phyloP scores from a whole-genome alignment of 495 filamentous ascomycete genomes.

The Trichoderma parareesei region DNA sequence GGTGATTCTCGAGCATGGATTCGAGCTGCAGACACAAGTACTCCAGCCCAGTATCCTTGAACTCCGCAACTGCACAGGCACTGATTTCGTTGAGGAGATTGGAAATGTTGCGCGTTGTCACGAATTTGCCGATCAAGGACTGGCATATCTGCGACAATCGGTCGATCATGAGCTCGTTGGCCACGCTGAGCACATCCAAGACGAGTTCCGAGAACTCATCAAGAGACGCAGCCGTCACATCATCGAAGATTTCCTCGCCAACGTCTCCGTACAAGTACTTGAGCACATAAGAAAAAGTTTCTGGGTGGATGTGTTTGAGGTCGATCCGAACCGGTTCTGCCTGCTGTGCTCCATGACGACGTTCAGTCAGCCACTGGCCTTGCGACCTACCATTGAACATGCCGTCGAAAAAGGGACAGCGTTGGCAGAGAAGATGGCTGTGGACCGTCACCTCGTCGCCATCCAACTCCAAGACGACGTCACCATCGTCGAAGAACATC shows the following conservation, averaged over 20 bases:
- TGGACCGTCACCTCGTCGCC: slow-evolving; percentile 60
- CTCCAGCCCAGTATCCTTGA: slow-evolving; percentile 82
- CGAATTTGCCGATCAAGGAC: slow-evolving; percentile 75
- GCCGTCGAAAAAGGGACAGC: slow-evolving; percentile 88
- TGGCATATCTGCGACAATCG: slow-evolving; percentile 85
- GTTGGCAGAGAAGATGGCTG: slow-evolving; percentile 65
- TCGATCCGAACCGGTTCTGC: slow-evolving; percentile 60
- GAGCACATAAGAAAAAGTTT: slow-evolving; percentile 70
- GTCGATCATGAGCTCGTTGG: slow-evolving; percentile 94
- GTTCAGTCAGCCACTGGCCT: slow-evolving; percentile 70
- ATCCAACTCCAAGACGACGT: slow-evolving; percentile 69
- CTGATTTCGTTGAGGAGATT: slow-evolving; percentile 74
- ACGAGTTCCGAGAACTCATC: slow-evolving; percentile 81
- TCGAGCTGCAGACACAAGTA: slow-evolving; percentile 90
- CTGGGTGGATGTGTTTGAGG: slow-evolving; percentile 65
- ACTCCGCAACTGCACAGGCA: slow-evolving; percentile 70
- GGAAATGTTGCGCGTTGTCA: slow-evolving; percentile 79
- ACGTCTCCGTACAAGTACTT: slow-evolving; percentile 77
- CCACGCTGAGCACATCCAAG: slow-evolving; percentile 84
- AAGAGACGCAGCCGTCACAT: slow-evolving; percentile 58
- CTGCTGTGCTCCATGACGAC: slow-evolving; percentile 43
- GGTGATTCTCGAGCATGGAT: slow-evolving; percentile 77
- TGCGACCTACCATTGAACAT: slow-evolving; percentile 78
- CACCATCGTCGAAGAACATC: slow-evolving; percentile 63
- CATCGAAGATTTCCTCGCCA: slow-evolving; percentile 73